Percentiles rank a stretch among this genome's conserved stretches.
Evolutionary conservation across 2,329 filamentous ascomycete species (phyloP).

Genomic region (Talaromyces rugulosus): DNA sequence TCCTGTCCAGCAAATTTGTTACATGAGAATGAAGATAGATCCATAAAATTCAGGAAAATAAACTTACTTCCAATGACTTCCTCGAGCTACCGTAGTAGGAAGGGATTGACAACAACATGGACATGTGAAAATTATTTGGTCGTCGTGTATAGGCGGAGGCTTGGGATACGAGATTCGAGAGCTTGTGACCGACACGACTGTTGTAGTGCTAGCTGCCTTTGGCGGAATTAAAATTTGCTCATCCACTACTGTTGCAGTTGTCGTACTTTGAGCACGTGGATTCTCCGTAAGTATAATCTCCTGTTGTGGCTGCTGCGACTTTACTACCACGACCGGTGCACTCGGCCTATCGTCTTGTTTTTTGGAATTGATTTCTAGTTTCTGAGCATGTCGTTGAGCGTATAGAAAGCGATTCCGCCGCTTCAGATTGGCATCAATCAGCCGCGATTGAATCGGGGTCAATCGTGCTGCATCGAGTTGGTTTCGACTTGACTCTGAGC

Average conservation of each 20-base stretch:
- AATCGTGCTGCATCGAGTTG: not conserved
- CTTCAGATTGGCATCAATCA: slow-evolving; percentile 11
- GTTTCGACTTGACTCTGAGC: not conserved
- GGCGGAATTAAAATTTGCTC: not conserved
- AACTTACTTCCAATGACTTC: slow-evolving; percentile 13
- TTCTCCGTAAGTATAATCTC: not conserved
- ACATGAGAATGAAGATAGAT: not conserved
- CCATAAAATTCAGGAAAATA: not conserved
- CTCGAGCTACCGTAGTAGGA: not conserved
- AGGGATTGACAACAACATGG: slow-evolving; percentile 15
- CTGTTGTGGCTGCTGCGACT: not conserved
- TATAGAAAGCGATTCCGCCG: slow-evolving; percentile 14
- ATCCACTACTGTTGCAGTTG: not conserved
- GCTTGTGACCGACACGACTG: slow-evolving; percentile 1
- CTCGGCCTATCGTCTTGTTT: not conserved
- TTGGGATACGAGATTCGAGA: slow-evolving; percentile 10
- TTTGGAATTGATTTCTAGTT: not conserved
- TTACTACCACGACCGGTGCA: not conserved
- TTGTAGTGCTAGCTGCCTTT: not conserved
- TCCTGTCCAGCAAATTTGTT: not conserved
- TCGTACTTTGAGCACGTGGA: not conserved
- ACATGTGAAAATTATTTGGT: slow-evolving; percentile 10
- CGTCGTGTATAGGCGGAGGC: not conserved
- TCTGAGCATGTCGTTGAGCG: slow-evolving; percentile 11
- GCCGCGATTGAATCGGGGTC: slow-evolving; percentile 1